A percentile compares a stretch with the other conserved stretches of the same genome.
Evolutionary conservation across 1,284 basidiomycete genomes (phyloP).

Genomic region (Cryptococcus sp.): DNA sequence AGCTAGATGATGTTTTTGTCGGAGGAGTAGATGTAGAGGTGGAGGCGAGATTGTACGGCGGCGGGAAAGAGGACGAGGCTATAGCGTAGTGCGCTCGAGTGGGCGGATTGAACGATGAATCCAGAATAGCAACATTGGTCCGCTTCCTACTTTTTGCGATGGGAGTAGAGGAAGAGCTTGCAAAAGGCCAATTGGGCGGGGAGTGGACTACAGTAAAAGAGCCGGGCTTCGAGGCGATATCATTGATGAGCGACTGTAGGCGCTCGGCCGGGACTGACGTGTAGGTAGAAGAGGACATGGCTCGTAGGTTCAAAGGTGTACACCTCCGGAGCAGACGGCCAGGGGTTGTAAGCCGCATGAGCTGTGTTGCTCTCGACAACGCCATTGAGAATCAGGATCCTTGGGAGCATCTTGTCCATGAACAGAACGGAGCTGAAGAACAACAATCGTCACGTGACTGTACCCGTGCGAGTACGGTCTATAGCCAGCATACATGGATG

Average conservation of each 20-base stretch:
- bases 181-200: neutral
- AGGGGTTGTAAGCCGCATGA: too few relatives aligned
- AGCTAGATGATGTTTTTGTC: too few relatives aligned
- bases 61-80: constrained; percentile 53
- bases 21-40: constrained; percentile 7
- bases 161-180: neutral
- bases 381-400: too few relatives aligned
- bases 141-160: neutral
- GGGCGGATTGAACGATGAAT: constrained; percentile 94
- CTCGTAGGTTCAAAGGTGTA: neutral
- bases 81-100: constrained; percentile 83
- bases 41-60: constrained; percentile 41
- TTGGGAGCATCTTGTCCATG: too few relatives aligned
- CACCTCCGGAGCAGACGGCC: too few relatives aligned
- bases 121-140: constrained; percentile 64
- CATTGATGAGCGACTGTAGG: neutral
- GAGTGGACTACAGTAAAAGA: neutral
- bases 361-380: too few relatives aligned
- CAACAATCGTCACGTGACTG: too few relatives aligned
- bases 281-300: neutral
- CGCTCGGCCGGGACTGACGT: neutral
- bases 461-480: too few relatives aligned
- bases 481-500: too few relatives aligned
- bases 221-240: neutral
- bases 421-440: too few relatives aligned